phyloP scores from a whole-genome alignment of 768 basidiomycete species.

The Phallus indusiatus region DNA sequence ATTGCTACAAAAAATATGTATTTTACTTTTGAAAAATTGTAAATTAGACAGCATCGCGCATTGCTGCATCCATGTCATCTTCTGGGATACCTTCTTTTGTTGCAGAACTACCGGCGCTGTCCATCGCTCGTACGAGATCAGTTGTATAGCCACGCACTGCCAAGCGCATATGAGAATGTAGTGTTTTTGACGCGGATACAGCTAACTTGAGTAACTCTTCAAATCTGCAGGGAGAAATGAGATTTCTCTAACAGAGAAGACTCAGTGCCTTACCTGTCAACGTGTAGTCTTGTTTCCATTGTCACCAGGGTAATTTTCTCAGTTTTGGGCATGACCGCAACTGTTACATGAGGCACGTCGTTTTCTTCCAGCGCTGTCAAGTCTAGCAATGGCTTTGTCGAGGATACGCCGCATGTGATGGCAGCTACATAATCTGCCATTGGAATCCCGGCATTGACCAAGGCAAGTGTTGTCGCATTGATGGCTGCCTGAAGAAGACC shows the following conservation, averaged over 20 bases:
- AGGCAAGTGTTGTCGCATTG: constrained; percentile 89
- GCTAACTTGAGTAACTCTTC: constrained; percentile 80
- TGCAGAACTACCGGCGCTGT: constrained; percentile 13
- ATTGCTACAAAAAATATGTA: too few species aligned
- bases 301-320: constrained; percentile 78
- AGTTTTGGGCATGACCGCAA: constrained; percentile 85
- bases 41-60: background rate
- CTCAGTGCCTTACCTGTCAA: constrained; percentile 41
- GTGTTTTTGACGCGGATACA: constrained; percentile 61
- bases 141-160: constrained; percentile 58
- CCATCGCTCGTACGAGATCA: constrained; percentile 54
- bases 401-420: constrained; percentile 79
- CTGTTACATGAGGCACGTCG: constrained; percentile 79
- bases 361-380: constrained; percentile 84
- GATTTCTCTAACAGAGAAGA: background rate
- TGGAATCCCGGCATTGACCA: constrained; percentile 85
- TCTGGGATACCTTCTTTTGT: background rate
- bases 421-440: constrained; percentile 88
- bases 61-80: background rate
- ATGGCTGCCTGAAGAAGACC: constrained; percentile 85
- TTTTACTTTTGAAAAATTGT: too few species aligned
- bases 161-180: constrained; percentile 77
- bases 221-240: constrained; percentile 30
- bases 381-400: constrained; percentile 74
- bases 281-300: constrained; percentile 90